Percentiles rank a stretch among this genome's conserved stretches.
phyloP scores from a whole-genome alignment of 2,329 filamentous ascomycete genomes.

The Phoma sp. region DNA sequence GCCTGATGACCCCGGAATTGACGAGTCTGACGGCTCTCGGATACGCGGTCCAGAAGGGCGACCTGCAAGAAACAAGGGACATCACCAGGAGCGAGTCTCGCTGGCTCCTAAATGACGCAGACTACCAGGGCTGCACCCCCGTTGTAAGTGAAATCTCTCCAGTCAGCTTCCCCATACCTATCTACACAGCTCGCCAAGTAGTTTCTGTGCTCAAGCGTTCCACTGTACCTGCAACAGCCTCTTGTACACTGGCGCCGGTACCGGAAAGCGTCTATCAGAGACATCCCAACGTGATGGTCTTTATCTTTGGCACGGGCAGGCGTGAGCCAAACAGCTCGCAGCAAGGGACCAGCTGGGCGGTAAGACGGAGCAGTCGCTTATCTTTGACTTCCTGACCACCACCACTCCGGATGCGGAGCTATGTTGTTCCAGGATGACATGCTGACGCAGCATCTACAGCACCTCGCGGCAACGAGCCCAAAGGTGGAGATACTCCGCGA shows the following conservation, averaged over 20 bases:
- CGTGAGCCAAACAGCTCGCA: constrained; percentile 33
- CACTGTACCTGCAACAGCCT: constrained; percentile 12
- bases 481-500: constrained; percentile 62
- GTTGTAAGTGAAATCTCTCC: constrained; percentile 48
- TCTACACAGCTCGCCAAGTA: constrained; percentile 23
- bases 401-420: constrained; percentile 31
- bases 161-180: constrained; percentile 33
- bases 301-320: constrained; percentile 35
- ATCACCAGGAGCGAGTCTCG: constrained; percentile 71
- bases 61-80: constrained; percentile 69
- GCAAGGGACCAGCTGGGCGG: constrained; percentile 28
- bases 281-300: constrained; percentile 27
- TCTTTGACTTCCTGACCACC: constrained; percentile 25
- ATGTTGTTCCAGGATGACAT: constrained; percentile 33
- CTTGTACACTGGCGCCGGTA: constrained; percentile 29
- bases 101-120: constrained; percentile 73
- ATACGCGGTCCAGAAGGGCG: constrained; percentile 77
- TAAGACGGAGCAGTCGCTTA: constrained; percentile 36
- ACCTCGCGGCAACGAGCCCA: constrained; percentile 64
- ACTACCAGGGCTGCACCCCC: constrained; percentile 81
- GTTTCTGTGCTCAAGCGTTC: constrained; percentile 8
- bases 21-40: constrained; percentile 77
- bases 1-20: constrained; percentile 59
- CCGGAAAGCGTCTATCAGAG: constrained; percentile 32
- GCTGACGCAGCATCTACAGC: constrained; percentile 45